These are phyloP conservation scores for Arachis monticola DNA, from an alignment of 331 rosid genomes.

Conservation along the genomic window DNA sequence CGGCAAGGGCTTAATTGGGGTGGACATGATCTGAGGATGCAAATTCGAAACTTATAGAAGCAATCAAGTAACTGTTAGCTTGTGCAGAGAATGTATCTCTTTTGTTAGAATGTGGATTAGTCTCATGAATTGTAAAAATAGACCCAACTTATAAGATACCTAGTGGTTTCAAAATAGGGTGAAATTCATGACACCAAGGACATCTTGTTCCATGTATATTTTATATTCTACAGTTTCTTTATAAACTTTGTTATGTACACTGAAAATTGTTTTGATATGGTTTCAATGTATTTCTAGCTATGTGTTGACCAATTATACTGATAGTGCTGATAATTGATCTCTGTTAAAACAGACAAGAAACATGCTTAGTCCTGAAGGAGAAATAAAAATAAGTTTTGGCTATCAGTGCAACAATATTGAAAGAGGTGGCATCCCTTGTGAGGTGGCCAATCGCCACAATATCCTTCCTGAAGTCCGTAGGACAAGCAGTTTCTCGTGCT, in stretches of 20 bases:
- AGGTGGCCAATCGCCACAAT: slow-evolving; percentile 45
- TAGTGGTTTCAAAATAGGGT: neutral
- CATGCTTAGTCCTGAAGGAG: slow-evolving; percentile 71
- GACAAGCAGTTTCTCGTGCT: slow-evolving; percentile 93
- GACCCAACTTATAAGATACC: no score
- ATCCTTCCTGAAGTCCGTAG: slow-evolving; percentile 59
- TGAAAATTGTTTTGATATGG: no score
- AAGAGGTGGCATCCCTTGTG: slow-evolving; percentile 50
- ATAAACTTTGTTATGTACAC: neutral
- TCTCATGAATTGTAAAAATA: neutral
- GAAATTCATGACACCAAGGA: neutral
- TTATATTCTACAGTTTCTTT: neutral
- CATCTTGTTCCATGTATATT: neutral
- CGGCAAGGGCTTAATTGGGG: neutral
- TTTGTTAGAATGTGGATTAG: no score
- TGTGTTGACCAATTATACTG: slow-evolving; percentile 12
- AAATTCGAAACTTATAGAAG: neutral
- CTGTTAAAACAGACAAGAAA: slow-evolving; percentile 45
- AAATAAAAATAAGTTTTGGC: slow-evolving; percentile 92
- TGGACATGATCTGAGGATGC: neutral
- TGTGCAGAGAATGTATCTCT: neutral
- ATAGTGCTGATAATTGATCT: slow-evolving; percentile 35
- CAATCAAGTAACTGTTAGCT: neutral
- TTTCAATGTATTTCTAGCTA: neutral
- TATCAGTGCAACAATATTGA: slow-evolving; percentile 77